These are phyloP conservation scores for Flaveria brownii DNA, from an alignment of 129 eudicot genomes.

Conservation along the genomic window DNA sequence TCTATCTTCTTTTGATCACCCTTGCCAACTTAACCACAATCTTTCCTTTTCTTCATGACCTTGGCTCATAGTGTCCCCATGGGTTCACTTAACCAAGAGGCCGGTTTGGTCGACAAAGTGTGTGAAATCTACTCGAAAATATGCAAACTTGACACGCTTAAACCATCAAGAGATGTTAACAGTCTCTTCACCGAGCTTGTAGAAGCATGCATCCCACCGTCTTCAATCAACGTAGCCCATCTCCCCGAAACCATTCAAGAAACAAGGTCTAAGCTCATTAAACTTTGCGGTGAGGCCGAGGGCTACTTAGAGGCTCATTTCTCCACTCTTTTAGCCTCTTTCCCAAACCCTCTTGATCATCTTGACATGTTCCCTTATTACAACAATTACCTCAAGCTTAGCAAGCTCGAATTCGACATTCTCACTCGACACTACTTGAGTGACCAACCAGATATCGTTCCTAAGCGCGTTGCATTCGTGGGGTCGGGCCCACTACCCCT, in stretches of 20 bases:
- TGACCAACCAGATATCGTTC: constrained; percentile 8
- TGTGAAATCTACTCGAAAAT: constrained; percentile 62
- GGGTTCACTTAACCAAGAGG: constrained; percentile 55
- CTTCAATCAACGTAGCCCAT: constrained; percentile 52
- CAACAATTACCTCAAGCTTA: constrained; percentile 71
- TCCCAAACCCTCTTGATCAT: constrained; percentile 61
- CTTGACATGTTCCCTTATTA: constrained; percentile 71
- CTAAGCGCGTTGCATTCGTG: constrained; percentile 58
- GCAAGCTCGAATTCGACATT: constrained; percentile 68
- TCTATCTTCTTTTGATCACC: neutral
- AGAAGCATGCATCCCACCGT: constrained; percentile 68
- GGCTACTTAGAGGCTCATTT: constrained; percentile 73
- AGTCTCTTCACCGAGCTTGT: constrained; percentile 79
- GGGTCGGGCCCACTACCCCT: constrained; percentile 97
- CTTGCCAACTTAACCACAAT: constrained; percentile 18
- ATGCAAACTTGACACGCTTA: constrained; percentile 61
- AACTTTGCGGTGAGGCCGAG: constrained; percentile 72
- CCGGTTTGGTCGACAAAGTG: constrained; percentile 55
- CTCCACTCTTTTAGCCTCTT: constrained; percentile 53
- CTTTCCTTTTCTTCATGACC: constrained; percentile 16
- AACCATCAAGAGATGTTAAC: constrained; percentile 76
- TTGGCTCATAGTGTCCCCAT: constrained; percentile 45
- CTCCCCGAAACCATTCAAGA: constrained; percentile 53
- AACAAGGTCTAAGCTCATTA: constrained; percentile 59
- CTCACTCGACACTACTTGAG: constrained; percentile 39